Evolutionary conservation across 2,329 filamentous ascomycete species (phyloP).

Genomic region (Pyrenophora tritici-repentis): DNA sequence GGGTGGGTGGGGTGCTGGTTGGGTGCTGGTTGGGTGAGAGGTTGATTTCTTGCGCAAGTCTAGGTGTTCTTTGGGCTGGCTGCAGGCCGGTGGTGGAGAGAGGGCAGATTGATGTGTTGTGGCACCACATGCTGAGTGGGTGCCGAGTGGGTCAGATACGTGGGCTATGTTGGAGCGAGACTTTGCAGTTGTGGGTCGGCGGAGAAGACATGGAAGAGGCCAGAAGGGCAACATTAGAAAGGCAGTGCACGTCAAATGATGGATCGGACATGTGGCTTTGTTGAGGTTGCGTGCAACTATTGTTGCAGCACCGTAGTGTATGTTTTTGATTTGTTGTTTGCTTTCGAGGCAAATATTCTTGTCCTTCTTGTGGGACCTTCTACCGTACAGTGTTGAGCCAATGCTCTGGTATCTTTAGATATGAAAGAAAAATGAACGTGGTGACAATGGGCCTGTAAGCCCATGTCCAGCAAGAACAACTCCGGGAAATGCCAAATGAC

Average conservation of each 20-base stretch:
- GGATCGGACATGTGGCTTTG: slow-evolving; percentile 4
- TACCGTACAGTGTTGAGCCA: slow-evolving; percentile 44
- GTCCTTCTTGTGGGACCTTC: slow-evolving; percentile 30
- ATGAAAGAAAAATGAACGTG: slow-evolving; percentile 34
- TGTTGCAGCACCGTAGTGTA: slow-evolving; percentile 19
- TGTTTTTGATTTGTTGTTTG: slow-evolving; percentile 22
- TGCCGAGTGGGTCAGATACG: slow-evolving; percentile 7
- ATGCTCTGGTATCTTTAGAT: slow-evolving; percentile 47
- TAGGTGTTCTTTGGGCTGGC: slow-evolving; percentile 17
- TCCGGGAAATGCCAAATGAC: slow-evolving; percentile 28
- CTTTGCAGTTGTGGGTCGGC: not conserved
- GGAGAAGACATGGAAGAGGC: not conserved
- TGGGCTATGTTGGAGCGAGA: slow-evolving; percentile 7
- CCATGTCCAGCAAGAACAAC: slow-evolving; percentile 21
- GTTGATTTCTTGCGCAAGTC: slow-evolving; percentile 19
- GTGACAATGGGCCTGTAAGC: slow-evolving; percentile 21
- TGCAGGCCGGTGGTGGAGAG: slow-evolving; percentile 20
- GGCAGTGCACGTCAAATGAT: not conserved
- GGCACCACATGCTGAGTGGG: slow-evolving; percentile 21
- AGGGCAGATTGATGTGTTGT: slow-evolving; percentile 23
- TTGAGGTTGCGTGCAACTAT: slow-evolving; percentile 6
- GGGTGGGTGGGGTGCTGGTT: slow-evolving; percentile 19
- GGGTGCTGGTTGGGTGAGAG: slow-evolving; percentile 22
- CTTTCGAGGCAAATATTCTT: slow-evolving; percentile 15
- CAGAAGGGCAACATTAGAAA: not conserved